Evolutionary conservation across 1,284 basidiomycete genomes (phyloP).

Genomic region (Marasmius tenuissimus): DNA sequence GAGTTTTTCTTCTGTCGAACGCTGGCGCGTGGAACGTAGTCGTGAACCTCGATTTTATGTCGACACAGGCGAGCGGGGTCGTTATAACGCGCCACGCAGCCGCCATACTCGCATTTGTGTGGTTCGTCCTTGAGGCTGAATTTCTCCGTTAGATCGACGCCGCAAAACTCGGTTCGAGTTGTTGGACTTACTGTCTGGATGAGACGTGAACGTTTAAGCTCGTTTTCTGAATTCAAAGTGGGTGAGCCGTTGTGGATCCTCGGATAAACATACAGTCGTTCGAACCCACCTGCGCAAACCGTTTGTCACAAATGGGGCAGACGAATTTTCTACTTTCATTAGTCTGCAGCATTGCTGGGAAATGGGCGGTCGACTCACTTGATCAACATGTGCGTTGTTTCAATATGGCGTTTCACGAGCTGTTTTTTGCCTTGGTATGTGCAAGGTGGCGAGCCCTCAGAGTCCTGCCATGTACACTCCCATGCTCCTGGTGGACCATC

Average conservation of each 20-base stretch:
- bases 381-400: conserved; percentile 59
- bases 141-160: conserved; percentile 5
- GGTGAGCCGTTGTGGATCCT: background rate
- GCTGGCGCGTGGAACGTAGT: conserved; percentile 42
- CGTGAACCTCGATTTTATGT: conserved; percentile 56
- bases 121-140: conserved; percentile 55
- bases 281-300: conserved; percentile 45
- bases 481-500: background rate
- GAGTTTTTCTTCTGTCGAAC: conserved; percentile 15
- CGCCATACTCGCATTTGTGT: conserved; percentile 48
- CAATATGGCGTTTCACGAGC: conserved; percentile 66
- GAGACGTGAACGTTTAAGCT: conserved; percentile 60
- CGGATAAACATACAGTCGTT: background rate
- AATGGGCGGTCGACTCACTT: conserved; percentile 40
- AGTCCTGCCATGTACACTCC: conserved; percentile 6
- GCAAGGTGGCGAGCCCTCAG: conserved; percentile 30
- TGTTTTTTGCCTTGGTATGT: conserved; percentile 61
- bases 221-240: conserved; percentile 42
- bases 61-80: conserved; percentile 64
- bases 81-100: conserved; percentile 53
- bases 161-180: conserved; percentile 5
- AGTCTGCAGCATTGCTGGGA: conserved; percentile 12
- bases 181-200: conserved; percentile 49
- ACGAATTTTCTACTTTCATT: conserved; percentile 43
- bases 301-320: conserved; percentile 54